Conservation (phyloP, 148 eudicot species). For the Linanthus parryae region DNA sequence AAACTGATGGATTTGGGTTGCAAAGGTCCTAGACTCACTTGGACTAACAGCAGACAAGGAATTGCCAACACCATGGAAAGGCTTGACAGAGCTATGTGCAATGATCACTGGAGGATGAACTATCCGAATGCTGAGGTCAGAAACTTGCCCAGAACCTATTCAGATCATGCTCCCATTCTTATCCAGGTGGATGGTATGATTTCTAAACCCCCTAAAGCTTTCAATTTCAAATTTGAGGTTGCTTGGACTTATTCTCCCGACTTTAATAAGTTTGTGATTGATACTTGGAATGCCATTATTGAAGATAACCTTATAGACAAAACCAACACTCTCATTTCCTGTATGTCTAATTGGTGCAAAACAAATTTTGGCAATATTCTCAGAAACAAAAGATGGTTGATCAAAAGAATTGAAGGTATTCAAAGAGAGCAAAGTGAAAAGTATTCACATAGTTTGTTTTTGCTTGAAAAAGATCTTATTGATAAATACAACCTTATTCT, state of each 20-base stretch:
- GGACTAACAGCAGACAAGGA: neutral
- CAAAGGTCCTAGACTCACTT: neutral
- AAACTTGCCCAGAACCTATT: neutral
- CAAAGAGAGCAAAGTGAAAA: neutral
- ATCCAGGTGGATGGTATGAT: neutral
- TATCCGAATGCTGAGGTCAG: constrained; percentile 1
- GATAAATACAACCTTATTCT: neutral
- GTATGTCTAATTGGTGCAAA: neutral
- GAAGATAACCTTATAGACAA: neutral
- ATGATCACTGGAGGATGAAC: neutral
- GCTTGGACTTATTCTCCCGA: neutral
- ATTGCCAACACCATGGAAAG: neutral
- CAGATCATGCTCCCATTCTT: neutral
- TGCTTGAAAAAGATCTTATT: neutral
- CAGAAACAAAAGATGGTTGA: neutral
- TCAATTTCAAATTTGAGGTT: neutral
- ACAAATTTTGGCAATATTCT: neutral
- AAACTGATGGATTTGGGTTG: neutral
- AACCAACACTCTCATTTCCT: neutral
- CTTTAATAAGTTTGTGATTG: neutral
- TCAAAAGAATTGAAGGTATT: neutral
- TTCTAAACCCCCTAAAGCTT: neutral
- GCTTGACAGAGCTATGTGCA: neutral
- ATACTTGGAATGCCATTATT: neutral
- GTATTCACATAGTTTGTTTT: neutral